phyloP scores from a whole-genome alignment of 805 yeast species.

The Suhomyces emberorum region DNA sequence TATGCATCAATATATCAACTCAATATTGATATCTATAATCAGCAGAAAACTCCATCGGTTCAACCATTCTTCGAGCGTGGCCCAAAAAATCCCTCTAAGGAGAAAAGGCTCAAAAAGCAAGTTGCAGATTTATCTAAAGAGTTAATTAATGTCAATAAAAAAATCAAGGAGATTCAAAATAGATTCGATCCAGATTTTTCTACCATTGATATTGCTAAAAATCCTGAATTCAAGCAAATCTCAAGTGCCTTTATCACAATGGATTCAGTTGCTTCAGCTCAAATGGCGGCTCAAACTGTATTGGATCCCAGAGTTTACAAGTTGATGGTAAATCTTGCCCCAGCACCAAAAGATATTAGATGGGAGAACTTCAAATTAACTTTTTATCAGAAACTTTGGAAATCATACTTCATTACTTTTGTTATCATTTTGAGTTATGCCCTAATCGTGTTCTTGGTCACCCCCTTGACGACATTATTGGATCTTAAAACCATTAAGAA shows the following conservation, averaged over 20 bases:
- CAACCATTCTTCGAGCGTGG: slow-evolving; percentile 13
- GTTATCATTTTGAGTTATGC: slow-evolving; percentile 48
- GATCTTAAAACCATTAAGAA: slow-evolving; percentile 54
- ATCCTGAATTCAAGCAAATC: slow-evolving; percentile 35
- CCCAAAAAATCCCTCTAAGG: slow-evolving; percentile 10
- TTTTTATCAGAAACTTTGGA: slow-evolving; percentile 33
- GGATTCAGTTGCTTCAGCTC: slow-evolving; percentile 49
- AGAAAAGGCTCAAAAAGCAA: slow-evolving; percentile 22
- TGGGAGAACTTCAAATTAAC: slow-evolving; percentile 46
- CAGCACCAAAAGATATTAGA: slow-evolving; percentile 45
- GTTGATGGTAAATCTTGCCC: slow-evolving; percentile 41
- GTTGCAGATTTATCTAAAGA: slow-evolving; percentile 32
- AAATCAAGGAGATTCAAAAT: slow-evolving; percentile 33
- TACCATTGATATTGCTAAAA: slow-evolving; percentile 23
- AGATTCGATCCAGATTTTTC: slow-evolving; percentile 27
- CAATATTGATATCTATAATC: slow-evolving; percentile 37
- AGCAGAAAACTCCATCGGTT: slow-evolving; percentile 31
- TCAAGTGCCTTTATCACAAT: slow-evolving; percentile 47
- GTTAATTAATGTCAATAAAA: slow-evolving; percentile 34
- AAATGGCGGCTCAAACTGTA: slow-evolving; percentile 47
- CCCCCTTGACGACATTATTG: slow-evolving; percentile 54
- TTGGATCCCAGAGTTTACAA: slow-evolving; percentile 45
- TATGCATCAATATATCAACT: slow-evolving; percentile 44
- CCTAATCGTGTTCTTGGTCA: slow-evolving; percentile 51
- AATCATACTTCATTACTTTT: slow-evolving; percentile 40